These are phyloP conservation scores for Neonectria hederae DNA, from an alignment of 2,329 filamentous ascomycete genomes.

Conservation along the genomic window DNA sequence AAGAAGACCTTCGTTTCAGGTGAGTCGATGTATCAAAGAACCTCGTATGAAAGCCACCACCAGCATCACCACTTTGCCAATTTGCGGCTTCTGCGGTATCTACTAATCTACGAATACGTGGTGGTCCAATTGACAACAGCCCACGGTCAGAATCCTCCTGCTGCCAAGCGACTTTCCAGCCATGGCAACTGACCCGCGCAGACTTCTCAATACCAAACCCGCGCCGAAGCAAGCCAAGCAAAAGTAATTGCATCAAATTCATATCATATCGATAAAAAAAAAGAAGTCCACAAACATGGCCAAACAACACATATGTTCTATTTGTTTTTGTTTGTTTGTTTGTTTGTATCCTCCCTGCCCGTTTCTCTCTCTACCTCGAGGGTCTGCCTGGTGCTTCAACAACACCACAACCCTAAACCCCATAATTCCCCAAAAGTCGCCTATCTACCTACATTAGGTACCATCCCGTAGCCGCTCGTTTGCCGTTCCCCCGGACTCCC, in stretches of 20 bases:
- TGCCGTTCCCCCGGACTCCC: conserved; percentile 20
- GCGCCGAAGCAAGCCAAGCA: conserved; percentile 1
- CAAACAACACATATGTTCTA: neutral
- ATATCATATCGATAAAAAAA: conserved; percentile 12
- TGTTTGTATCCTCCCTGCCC: conserved; percentile 7
- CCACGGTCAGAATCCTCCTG: conserved; percentile 6
- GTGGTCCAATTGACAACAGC: neutral
- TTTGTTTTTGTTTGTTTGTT: neutral
- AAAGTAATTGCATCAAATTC: conserved; percentile 3
- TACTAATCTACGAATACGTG: neutral
- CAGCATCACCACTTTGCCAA: conserved; percentile 1
- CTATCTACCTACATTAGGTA: conserved; percentile 10
- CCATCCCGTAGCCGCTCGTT: conserved; percentile 14
- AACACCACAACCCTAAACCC: conserved; percentile 7
- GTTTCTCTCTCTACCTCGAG: neutral
- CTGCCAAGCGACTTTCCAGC: neutral
- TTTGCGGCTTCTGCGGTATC: neutral
- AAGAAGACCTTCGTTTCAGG: conserved; percentile 40
- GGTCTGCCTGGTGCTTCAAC: neutral
- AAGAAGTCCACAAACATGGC: neutral
- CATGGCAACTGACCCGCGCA: neutral
- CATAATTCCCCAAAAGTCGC: conserved; percentile 14
- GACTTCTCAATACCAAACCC: neutral
- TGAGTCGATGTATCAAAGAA: conserved; percentile 29
- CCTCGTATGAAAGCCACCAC: conserved; percentile 12